Evolutionary conservation across 129 eudicot species (phyloP).

Genomic region (Pittosporum tobira): DNA sequence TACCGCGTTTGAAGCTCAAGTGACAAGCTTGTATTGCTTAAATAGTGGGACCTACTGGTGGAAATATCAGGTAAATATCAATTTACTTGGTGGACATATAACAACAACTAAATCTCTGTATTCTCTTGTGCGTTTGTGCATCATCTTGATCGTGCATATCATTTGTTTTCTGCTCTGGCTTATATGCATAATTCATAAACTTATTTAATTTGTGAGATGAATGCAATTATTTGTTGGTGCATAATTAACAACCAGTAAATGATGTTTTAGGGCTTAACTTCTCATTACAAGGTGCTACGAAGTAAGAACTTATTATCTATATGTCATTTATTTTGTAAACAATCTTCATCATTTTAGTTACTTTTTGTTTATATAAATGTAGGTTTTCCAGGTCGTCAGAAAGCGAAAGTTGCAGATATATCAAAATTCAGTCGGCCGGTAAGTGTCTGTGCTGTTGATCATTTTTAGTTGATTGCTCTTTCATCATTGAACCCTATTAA

Average conservation of each 20-base stretch:
- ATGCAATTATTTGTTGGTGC: too few species aligned
- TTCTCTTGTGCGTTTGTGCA: too few species aligned
- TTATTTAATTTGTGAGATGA: too few species aligned
- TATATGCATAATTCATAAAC: too few species aligned
- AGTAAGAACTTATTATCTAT: neutral
- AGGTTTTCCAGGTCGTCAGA: constrained; percentile 67
- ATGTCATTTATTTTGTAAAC: neutral
- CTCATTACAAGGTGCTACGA: neutral
- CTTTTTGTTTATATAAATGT: neutral
- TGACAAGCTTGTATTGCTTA: too few species aligned
- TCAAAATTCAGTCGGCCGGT: constrained; percentile 54
- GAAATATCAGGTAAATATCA: too few species aligned
- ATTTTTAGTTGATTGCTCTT: neutral
- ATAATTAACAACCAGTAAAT: too few species aligned
- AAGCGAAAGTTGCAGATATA: constrained; percentile 37
- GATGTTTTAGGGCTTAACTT: too few species aligned
- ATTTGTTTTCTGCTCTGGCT: neutral
- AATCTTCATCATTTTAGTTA: neutral
- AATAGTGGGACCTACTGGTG: too few species aligned
- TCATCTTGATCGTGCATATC: neutral
- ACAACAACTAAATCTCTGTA: too few species aligned
- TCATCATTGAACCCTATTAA: neutral
- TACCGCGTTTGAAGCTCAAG: too few species aligned
- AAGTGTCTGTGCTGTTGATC: constrained; percentile 14
- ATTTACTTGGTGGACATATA: too few species aligned